Conservation (phyloP, 2,329 filamentous ascomycete species). For the Apiospora phragmitis region DNA sequence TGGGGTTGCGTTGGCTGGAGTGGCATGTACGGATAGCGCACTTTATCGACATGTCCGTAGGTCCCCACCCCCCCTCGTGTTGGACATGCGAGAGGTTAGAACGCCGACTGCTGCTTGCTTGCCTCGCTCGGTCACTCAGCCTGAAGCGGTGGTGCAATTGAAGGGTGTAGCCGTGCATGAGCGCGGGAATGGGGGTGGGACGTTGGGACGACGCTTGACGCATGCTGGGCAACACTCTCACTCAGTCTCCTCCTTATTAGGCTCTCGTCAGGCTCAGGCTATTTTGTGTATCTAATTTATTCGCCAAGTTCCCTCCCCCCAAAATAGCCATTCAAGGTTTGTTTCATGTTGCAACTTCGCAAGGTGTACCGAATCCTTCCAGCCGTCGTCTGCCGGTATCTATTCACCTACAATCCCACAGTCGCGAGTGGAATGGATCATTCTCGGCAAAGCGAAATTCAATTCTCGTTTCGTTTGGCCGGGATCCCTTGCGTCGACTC, state of each 20-base stretch:
- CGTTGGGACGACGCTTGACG: background rate
- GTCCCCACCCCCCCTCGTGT: background rate
- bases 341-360: slow-evolving; percentile 7
- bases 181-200: background rate
- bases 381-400: background rate
- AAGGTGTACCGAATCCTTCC: slow-evolving; percentile 1
- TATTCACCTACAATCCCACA: background rate
- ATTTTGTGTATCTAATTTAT: background rate
- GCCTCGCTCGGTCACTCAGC: background rate
- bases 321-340: slow-evolving; percentile 5
- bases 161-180: background rate
- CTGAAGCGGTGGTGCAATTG: background rate
- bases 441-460: background rate
- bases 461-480: background rate
- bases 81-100: background rate
- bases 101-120: background rate
- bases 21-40: background rate
- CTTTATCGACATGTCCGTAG: background rate
- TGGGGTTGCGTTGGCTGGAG: background rate
- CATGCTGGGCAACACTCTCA: background rate
- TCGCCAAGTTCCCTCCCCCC: background rate
- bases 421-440: background rate
- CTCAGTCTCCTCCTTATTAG: background rate
- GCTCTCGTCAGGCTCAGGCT: background rate
- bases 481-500: background rate